These are phyloP conservation scores for Cyclotella choctawhatcheeana DNA, from an alignment of 108 stramenopile species.

Conservation along the genomic window DNA sequence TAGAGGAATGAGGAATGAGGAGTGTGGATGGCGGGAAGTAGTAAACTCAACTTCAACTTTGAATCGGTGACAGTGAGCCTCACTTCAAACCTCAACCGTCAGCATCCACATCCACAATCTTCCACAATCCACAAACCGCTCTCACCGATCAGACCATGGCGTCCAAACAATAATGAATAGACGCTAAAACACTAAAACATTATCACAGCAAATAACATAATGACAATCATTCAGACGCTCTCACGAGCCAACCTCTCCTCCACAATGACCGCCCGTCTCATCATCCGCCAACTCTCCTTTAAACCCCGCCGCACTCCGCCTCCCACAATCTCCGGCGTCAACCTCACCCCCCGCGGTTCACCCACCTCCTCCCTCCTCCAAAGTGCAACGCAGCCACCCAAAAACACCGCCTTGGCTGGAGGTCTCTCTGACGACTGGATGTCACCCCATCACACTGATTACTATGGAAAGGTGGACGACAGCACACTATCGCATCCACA, in stretches of 20 bases:
- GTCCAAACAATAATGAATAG: neutral
- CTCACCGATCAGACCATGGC: neutral
- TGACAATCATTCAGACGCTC: neutral
- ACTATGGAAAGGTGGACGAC: slow-evolving; percentile 39
- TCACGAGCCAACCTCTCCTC: neutral
- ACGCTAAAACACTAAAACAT: neutral
- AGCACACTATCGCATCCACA: slow-evolving; percentile 34
- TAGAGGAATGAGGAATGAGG: too few species aligned
- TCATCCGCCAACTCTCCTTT: slow-evolving; percentile 30
- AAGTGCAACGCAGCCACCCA: neutral
- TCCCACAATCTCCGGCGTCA: slow-evolving; percentile 39
- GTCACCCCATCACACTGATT: slow-evolving; percentile 50
- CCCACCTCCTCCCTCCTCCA: slow-evolving; percentile 19
- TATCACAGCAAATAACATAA: neutral
- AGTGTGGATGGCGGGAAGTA: too few species aligned
- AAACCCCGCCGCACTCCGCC: slow-evolving; percentile 47
- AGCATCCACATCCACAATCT: neutral
- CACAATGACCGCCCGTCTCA: neutral
- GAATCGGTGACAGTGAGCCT: too few species aligned
- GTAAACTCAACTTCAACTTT: too few species aligned
- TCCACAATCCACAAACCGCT: neutral
- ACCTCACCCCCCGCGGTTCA: slow-evolving; percentile 32
- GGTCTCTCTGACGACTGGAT: slow-evolving; percentile 26
- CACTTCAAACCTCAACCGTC: slow-evolving; percentile 4
- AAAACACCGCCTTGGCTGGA: slow-evolving; percentile 17